phyloP scores from a whole-genome alignment of 345 rosid genomes.

The Aurinia saxatilis region DNA sequence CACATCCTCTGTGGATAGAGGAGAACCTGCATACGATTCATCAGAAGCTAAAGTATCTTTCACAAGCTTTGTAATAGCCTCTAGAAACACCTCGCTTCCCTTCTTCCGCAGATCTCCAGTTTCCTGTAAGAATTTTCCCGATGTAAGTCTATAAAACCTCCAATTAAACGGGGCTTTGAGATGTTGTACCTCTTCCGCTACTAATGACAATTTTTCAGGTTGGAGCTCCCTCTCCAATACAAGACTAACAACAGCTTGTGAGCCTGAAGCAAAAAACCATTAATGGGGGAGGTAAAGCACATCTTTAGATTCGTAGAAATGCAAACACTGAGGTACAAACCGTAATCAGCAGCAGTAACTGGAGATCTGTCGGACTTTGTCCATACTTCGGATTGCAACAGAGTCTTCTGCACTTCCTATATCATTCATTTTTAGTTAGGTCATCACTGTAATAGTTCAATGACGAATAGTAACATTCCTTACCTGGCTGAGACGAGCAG shows the following conservation, averaged over 20 bases:
- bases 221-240: slow-evolving; percentile 66
- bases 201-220: slow-evolving; percentile 54
- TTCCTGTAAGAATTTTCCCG: slow-evolving; percentile 45
- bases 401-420: slow-evolving; percentile 61
- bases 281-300: neutral
- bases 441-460: no score
- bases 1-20: slow-evolving; percentile 57
- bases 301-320: no score
- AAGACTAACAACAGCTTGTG: slow-evolving; percentile 82
- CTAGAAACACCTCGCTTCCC: slow-evolving; percentile 44
- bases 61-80: slow-evolving; percentile 65
- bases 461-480: neutral
- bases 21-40: slow-evolving; percentile 33
- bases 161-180: neutral
- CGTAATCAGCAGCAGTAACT: slow-evolving; percentile 94
- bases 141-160: neutral
- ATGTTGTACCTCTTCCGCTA: slow-evolving; percentile 80
- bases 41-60: slow-evolving; percentile 61
- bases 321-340: slow-evolving; percentile 36
- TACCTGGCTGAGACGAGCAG: slow-evolving; percentile 82
- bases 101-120: slow-evolving; percentile 62
- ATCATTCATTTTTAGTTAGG: no score
- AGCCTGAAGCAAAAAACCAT: slow-evolving; percentile 43
- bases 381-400: slow-evolving; percentile 69
- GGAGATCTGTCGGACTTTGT: slow-evolving; percentile 67